phyloP scores from a whole-genome alignment of 2,329 filamentous ascomycete genomes.

The Claviceps sp. region DNA sequence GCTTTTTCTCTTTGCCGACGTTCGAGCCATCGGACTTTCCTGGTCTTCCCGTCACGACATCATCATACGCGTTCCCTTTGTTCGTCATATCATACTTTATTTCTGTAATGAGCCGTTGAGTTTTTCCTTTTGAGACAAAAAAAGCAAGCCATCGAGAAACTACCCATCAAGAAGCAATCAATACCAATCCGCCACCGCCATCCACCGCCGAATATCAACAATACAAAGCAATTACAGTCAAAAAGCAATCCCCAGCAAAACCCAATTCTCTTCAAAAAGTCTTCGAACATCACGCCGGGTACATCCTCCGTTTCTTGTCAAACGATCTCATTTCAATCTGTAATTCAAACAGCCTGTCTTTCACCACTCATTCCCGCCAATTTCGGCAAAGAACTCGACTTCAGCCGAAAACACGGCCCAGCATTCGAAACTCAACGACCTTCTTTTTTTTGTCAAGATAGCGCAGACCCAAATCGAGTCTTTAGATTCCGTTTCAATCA shows the following conservation, averaged over 20 bases:
- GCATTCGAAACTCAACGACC: not conserved
- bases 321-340: constrained; percentile 14
- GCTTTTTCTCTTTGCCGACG: constrained; percentile 18
- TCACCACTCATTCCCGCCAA: not conserved
- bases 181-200: no score
- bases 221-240: no score
- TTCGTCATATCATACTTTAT: constrained; percentile 19
- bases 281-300: constrained; percentile 6
- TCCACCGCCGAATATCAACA: no score
- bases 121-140: constrained; percentile 5
- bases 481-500: constrained; percentile 3
- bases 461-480: not conserved
- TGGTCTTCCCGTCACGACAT: constrained; percentile 17
- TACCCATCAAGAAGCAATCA: no score
- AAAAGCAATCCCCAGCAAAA: no score
- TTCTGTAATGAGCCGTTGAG: constrained; percentile 30
- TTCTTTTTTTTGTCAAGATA: not conserved
- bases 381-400: not conserved
- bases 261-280: no score
- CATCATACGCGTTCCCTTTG: constrained; percentile 24
- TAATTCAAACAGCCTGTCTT: constrained; percentile 17
- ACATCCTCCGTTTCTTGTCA: constrained; percentile 10
- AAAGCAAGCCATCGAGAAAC: constrained; percentile 11
- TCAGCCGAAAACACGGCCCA: not conserved
- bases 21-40: constrained; percentile 17